Evolutionary conservation across 2,329 filamentous ascomycete species (phyloP), one percentile per base, ranked within the genome.

Genomic region (Ophiostoma piceae): DNA sequence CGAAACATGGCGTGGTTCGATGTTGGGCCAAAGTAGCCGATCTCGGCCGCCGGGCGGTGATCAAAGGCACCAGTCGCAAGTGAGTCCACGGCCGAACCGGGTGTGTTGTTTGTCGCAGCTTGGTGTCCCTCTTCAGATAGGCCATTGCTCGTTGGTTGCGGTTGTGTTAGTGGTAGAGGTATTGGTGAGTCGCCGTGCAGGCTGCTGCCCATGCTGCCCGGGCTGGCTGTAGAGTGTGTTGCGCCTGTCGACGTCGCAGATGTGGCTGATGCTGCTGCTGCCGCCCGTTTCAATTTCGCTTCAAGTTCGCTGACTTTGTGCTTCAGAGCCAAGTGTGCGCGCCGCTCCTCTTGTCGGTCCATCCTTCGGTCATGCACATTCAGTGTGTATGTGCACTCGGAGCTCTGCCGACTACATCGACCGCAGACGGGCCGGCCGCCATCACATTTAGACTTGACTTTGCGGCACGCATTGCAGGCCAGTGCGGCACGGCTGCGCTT

Each of bases 361-460:
- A 71, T 68, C 16, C 72, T 39, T 29, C 64, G 67, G 66, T 71
- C 72, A 26, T 67, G 62, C 8, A 68, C 62, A 37, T 72, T 73
- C 22, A 68, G 57, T n/a, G 70, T 68, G 60, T 73, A 73, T 37
- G 70, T 41, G n/a, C 72, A 73, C 43, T 71, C 70, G 32, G 54
- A 51, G 54, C 69, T 69, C 19, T 72, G 71, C 32, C 60, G 65
- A 26, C 26, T 54, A 39, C 72, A 73, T 14, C 72, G 71, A 16
- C 57, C 66, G n/a, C 72, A 73, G 29, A 62, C 62, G 9, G 72
- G 72, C n/a, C 70, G 68, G 51, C 67, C 67, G 7, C 71, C 69
- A 67, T 73, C 71, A 43, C 72, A 73, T 70, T 73, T 73, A 14
- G 68, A 67, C 51, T 73, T 73, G 19, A 69, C 69, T 16, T 71